phyloP scores from a whole-genome alignment of 2,329 filamentous ascomycete genomes.

The Nigrospora osmanthi region DNA sequence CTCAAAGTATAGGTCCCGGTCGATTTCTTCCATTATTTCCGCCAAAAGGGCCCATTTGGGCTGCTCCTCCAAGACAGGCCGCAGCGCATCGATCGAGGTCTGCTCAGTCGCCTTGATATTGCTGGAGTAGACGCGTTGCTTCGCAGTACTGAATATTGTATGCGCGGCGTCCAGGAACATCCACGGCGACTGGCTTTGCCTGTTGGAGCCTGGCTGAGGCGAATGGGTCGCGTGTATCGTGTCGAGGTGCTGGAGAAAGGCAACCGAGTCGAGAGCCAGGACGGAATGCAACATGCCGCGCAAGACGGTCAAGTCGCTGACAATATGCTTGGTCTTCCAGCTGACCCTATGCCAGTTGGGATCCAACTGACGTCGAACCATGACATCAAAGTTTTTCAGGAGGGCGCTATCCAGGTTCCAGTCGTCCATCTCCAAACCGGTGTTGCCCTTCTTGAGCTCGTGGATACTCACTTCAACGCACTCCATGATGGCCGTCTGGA shows the following conservation, averaged over 20 bases:
- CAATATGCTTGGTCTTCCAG: conserved; percentile 91
- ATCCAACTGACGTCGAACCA: conserved; percentile 82
- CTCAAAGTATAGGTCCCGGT: conserved; percentile 81
- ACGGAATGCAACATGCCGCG: conserved; percentile 75
- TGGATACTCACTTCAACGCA: conserved; percentile 93
- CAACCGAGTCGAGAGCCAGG: conserved; percentile 80
- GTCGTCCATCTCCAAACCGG: conserved; percentile 88
- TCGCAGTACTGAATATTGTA: conserved; percentile 86
- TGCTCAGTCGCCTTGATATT: conserved; percentile 45
- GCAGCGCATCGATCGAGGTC: conserved; percentile 51
- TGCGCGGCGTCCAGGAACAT: conserved; percentile 92
- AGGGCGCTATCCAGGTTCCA: conserved; percentile 94
- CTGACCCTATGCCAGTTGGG: conserved; percentile 96
- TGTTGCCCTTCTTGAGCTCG: conserved; percentile 86
- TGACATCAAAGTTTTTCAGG: conserved; percentile 84
- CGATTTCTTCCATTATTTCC: conserved; percentile 91
- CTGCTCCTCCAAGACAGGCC: conserved; percentile 83
- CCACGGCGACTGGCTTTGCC: conserved; percentile 90
- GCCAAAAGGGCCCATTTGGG: conserved; percentile 88
- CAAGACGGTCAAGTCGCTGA: conserved; percentile 77
- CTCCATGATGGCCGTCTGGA: conserved; percentile 90
- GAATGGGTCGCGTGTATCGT: conserved; percentile 88
- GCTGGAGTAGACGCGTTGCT: conserved; percentile 76
- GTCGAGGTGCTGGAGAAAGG: conserved; percentile 87
- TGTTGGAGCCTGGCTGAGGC: conserved; percentile 77